Evolutionary conservation across 768 basidiomycete genomes (phyloP), one percentile per base, ranked within the genome.

Genomic region (Leccinum rimulosum): DNA sequence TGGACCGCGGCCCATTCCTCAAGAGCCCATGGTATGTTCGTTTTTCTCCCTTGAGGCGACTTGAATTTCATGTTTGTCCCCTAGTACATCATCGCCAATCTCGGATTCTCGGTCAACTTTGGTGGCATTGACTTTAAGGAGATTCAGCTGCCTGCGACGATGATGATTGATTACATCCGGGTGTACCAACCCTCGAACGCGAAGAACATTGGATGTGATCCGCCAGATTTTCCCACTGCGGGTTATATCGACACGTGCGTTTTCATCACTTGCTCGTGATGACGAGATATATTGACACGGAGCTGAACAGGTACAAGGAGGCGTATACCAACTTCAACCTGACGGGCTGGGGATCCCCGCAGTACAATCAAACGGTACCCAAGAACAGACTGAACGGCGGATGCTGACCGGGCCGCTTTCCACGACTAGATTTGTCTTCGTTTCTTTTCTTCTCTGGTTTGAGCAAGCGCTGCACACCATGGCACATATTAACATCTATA

Each of bases 101-200:
- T 89, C 36, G 90, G 88, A 40, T 82, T 90, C 58, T 90, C 88
- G 7, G 62, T 75, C 48, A 85, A 82, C 66, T 91, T 91, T 70
- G 89, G 86, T 15, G 76, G 70, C 8, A 82, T 91, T 65, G 84
- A 91, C 63, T 78, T 84, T 55, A 75, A 76, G 6, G 64, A 82
- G 40, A 68, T 91, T 30, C 71, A 73, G 19, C 79, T 87, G 66
- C 84, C 84, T 5, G 70, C 81, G 9, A 78, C 76, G 28, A 87
- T 95, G 88, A 76, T 76, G 56, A 75, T 95, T 52, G 94, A 96
- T 68, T 95, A 85, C 59, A 84, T 95, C 57, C 83, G 94, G 2
- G 89, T 96, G 12, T 89, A 88, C 65, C 88, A 88, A 64, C 74
- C 76, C 27, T 70, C 76, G 54, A 71, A 75, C 57, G 64, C 70